Base-by-base conservation (phyloP, 1,284 basidiomycete species). In the Wolfiporia cocos region DNA sequence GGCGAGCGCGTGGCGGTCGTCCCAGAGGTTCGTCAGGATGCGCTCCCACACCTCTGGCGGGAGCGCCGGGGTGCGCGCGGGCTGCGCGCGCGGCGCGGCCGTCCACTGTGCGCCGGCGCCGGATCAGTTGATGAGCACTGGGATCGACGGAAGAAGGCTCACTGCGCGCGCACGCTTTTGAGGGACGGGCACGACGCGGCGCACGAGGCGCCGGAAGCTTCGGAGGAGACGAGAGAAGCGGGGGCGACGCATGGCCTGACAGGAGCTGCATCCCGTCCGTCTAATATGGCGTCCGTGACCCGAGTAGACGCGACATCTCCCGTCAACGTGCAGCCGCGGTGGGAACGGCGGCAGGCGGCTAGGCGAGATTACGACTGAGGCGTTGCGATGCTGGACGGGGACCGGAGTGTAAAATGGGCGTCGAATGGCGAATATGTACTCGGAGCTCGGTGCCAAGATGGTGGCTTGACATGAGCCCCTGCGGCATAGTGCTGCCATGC, bases 21-120 rank as follows among this genome's bases (percentile, higher is more conserved):
- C 49, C 43, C 62, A 56, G 4, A 66, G 52, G 40, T 54, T 61
- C 46, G 62, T 63, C 39, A 67, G 53, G 43, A 67, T 54, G 17
- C 54, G 43, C 45, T 67, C 65, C 30, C 57, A 36, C 22, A 67
- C 47, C 42, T 69, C 67, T 24, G 49, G 49, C 5, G 63, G 59
- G 9, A 67, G 44, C 20, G 31, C 20, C 3, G 42, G 36, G 21
- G 28, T 6, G 20, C 22, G 9, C 26, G 26, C 33, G 14, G 17
- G 30, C 19, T 15, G 11, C 17, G 24, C 29, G 34, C 21, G 26
- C 19, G 23, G 23, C 7, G 41, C 23, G 34, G 17, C 23, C 29
- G 23, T 37, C 17, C 34, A 34, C 41, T 42, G 23, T 6, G n/a
- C n/a, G n/a, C n/a, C 10, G 30, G n/a, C 23, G 23, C n/a, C 5